Evolutionary conservation across 352 stramenopile genomes (phyloP), one percentile per base, ranked within the genome.

Genomic region (Pythium grandisporangium): DNA sequence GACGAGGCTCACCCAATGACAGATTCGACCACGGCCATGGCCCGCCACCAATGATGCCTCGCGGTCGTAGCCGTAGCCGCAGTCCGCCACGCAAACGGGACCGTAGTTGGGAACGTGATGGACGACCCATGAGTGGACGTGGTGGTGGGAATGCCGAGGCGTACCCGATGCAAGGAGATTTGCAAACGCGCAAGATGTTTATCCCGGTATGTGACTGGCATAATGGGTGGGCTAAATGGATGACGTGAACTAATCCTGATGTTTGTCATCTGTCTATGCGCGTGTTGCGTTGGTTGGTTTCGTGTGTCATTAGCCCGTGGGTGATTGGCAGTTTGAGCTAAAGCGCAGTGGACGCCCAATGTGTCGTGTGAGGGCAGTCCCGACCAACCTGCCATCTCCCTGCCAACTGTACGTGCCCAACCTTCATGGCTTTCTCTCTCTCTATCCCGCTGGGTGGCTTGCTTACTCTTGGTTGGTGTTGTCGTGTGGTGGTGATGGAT

Each of bases 301-400:
- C 50, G 2, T 61, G 19, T 53, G 16, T 46, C 46, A 22, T 21
- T 39, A 55, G 53, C 29, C 46, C 21, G 37, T 32, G 12, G 48
- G 53, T 1, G 45, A 76, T 27, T 78, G 62, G 51, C 29, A 53
- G 1, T 65, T 85, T 27, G 66, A 82, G 42, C 50, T 83, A 21
- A 63, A 66, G 38, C 63, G 71, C 22, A 78, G 64, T 20, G 61
- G 65, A 7, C 58, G 60, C 26, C 40, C 53, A 13, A 77, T 70
- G 30, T 85, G 70, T 33, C 56, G 70, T 16, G 84, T 66, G 37
- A 55, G 60, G 13, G 71, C 52, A 5, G 53, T 55, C 6, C 48
- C 75, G 6, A 55, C 61, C 17, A 45, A 38, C 10, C 37, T 76
- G 7, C 54, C 61, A 0, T 55, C 57, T 8, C 29, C 25, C 17